A percentile compares a stretch with the other conserved stretches of the same genome.
These are phyloP conservation scores for Pythium aristosporum DNA, from an alignment of 352 stramenopile species.

Conservation along the genomic window DNA sequence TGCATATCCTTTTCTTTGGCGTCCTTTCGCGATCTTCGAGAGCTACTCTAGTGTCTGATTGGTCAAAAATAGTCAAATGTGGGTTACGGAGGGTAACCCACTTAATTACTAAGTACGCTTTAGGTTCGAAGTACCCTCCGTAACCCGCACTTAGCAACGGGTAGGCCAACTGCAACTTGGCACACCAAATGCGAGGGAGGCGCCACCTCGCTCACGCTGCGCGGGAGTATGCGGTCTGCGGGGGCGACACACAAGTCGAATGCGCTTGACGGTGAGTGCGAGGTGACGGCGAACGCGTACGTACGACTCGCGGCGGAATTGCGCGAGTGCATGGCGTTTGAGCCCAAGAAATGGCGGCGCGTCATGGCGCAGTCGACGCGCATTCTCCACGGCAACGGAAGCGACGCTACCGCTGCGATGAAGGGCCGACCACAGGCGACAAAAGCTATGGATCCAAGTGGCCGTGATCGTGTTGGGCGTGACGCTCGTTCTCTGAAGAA, in stretches of 20 bases:
- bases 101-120: no score
- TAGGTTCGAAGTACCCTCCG: no score
- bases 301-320: slow-evolving; percentile 49
- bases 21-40: slow-evolving; percentile 7
- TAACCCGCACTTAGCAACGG: slow-evolving; percentile 4
- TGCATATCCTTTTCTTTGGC: no score
- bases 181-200: background rate
- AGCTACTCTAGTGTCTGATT: background rate
- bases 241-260: background rate
- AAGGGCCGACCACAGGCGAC: background rate
- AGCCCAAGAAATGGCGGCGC: slow-evolving; percentile 53
- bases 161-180: background rate
- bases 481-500: background rate
- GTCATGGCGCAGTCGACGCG: slow-evolving; percentile 43
- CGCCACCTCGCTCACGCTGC: background rate
- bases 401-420: background rate
- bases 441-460: no score
- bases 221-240: slow-evolving; percentile 16
- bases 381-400: slow-evolving; percentile 22
- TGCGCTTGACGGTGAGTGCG: background rate
- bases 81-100: no score
- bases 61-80: no score
- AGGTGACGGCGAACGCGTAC: slow-evolving; percentile 32
- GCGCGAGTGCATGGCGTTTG: slow-evolving; percentile 48
- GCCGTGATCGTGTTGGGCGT: no score